Percentiles rank a stretch among this genome's conserved stretches.
Conservation (phyloP, 805 yeast species). For the Starmerella sp. region DNA sequence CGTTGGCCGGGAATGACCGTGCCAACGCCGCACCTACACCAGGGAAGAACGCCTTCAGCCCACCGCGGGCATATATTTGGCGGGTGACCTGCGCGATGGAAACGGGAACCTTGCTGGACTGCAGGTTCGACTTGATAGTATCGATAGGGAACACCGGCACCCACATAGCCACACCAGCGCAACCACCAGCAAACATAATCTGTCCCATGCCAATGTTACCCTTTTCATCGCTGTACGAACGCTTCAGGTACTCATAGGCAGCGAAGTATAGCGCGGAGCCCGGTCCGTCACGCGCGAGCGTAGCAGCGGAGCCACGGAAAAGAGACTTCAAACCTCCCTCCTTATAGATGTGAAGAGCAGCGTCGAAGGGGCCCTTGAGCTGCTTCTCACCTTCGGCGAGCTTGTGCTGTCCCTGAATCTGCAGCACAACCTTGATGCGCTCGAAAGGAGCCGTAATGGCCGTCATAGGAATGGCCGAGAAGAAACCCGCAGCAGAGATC, state of each 20-base stretch:
- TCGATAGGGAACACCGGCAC: constrained; percentile 89
- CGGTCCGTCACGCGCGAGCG: constrained; percentile 93
- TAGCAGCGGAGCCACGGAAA: constrained; percentile 84
- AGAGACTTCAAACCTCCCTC: constrained; percentile 78
- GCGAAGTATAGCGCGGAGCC: constrained; percentile 95
- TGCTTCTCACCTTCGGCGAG: constrained; percentile 29
- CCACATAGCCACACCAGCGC: constrained; percentile 98
- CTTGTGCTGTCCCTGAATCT: constrained; percentile 48
- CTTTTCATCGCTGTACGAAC: constrained; percentile 33
- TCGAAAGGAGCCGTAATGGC: constrained; percentile 96
- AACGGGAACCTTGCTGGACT: constrained; percentile 42
- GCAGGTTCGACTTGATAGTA: constrained; percentile 79
- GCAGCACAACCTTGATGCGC: constrained; percentile 87
- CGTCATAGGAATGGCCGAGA: constrained; percentile 91
- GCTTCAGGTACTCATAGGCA: constrained; percentile 75
- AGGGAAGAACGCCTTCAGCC: constrained; percentile 88
- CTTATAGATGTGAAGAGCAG: constrained; percentile 54
- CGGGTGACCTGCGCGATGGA: constrained; percentile 56
- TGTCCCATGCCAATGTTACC: constrained; percentile 53
- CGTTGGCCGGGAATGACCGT: constrained; percentile 95
- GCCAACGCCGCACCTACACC: constrained; percentile 93
- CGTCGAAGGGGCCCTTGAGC: constrained; percentile 37
- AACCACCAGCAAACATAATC: constrained; percentile 83
- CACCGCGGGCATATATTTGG: constrained; percentile 62
- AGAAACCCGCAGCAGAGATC: constrained; percentile 83